Percentiles rank a stretch among this genome's conserved stretches.
Evolutionary conservation across 163 green algal species (phyloP).

Genomic region (Chloromonas sp.): DNA sequence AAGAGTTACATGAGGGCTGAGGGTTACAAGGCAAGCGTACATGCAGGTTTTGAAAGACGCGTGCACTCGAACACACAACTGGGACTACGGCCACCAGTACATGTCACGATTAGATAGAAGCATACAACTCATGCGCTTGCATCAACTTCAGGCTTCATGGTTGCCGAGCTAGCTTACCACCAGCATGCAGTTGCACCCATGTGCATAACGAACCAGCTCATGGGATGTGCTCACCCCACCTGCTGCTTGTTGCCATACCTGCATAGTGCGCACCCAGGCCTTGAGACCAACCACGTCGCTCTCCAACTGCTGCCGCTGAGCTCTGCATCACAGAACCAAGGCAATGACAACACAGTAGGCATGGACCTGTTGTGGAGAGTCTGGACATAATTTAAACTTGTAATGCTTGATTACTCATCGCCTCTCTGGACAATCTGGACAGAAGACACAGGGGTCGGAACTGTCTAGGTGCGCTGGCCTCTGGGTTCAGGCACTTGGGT

Average conservation of each 20-base stretch:
- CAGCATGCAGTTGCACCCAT: too few species aligned
- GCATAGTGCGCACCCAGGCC: neutral
- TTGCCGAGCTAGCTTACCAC: neutral
- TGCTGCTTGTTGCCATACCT: neutral
- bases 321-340: neutral
- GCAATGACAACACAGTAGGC: too few species aligned
- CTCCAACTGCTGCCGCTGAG: neutral
- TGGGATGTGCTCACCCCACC: too few species aligned
- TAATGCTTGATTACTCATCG: too few species aligned
- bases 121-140: neutral
- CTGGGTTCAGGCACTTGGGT: too few species aligned
- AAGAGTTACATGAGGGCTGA: neutral
- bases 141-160: neutral
- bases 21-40: neutral
- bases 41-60: too few species aligned
- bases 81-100: neutral
- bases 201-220: too few species aligned
- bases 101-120: neutral
- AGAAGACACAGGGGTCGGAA: too few species aligned
- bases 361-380: too few species aligned
- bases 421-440: too few species aligned
- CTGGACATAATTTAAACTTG: too few species aligned
- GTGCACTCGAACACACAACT: neutral
- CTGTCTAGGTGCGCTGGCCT: too few species aligned
- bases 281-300: neutral